phyloP scores from a whole-genome alignment of 2,329 filamentous ascomycete genomes.

The Botryotinia narcissicola region DNA sequence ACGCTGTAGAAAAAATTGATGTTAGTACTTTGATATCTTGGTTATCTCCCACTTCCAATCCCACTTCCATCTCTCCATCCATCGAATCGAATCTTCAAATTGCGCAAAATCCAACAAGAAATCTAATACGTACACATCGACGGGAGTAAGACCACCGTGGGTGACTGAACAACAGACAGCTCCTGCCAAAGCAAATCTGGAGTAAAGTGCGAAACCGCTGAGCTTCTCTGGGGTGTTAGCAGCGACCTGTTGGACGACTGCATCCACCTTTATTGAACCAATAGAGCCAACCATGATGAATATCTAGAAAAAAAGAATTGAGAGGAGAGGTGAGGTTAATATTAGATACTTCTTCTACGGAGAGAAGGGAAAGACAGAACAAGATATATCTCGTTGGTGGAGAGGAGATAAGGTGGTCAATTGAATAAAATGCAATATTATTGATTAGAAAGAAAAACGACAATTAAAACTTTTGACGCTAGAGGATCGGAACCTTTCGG shows the following conservation, averaged over 20 bases:
- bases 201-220: conserved; percentile 74
- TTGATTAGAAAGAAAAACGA: conserved; percentile 14
- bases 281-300: conserved; percentile 33
- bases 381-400: conserved; percentile 8
- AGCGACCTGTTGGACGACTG: conserved; percentile 36
- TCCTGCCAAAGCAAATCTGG: conserved; percentile 93
- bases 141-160: conserved; percentile 93
- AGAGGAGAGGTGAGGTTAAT: conserved; percentile 20
- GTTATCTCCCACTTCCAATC: conserved; percentile 25
- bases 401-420: conserved; percentile 17
- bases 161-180: conserved; percentile 98
- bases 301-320: conserved; percentile 29
- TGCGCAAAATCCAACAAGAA: conserved; percentile 1
- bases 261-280: conserved; percentile 38
- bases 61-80: background rate
- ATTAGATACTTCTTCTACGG: conserved; percentile 10
- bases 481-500: conserved; percentile 14
- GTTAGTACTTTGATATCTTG: conserved; percentile 29
- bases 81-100: background rate
- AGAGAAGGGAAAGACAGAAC: conserved; percentile 1
- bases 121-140: conserved; percentile 86
- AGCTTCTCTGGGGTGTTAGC: conserved; percentile 47
- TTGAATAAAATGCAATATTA: background rate
- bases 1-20: conserved; percentile 55
- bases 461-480: conserved; percentile 17